Evolutionary conservation across 1,139 yeast genomes (phyloP).

Genomic region (Spathaspora sp.): DNA sequence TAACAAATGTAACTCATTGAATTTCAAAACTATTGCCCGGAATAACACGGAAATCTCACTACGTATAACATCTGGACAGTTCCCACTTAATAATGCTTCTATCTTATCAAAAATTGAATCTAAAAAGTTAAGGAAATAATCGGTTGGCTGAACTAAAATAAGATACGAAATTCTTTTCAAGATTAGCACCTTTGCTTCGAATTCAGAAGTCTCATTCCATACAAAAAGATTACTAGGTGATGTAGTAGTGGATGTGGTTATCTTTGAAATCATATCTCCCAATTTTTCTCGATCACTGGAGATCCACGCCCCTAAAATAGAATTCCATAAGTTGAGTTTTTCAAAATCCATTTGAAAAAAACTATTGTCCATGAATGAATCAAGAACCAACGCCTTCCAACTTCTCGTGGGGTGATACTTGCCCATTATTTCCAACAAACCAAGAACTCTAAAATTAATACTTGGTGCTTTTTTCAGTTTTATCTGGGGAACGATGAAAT

Average conservation of each 20-base stretch:
- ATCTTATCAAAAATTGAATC: constrained; percentile 53
- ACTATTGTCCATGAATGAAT: constrained; percentile 49
- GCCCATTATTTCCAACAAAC: constrained; percentile 41
- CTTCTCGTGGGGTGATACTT: constrained; percentile 35
- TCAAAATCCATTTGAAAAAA: constrained; percentile 37
- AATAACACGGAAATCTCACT: constrained; percentile 55
- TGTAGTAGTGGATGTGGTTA: constrained; percentile 47
- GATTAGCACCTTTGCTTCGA: constrained; percentile 47
- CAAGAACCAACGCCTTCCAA: constrained; percentile 55
- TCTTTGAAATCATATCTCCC: constrained; percentile 49
- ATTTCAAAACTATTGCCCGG: constrained; percentile 61
- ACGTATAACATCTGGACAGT: constrained; percentile 36
- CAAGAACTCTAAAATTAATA: constrained; percentile 33
- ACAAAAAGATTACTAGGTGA: constrained; percentile 56
- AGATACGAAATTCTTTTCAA: constrained; percentile 63
- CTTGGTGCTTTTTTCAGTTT: constrained; percentile 38
- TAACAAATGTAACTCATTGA: constrained; percentile 61
- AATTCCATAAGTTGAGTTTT: constrained; percentile 47
- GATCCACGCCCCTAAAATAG: constrained; percentile 57
- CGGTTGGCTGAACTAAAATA: constrained; percentile 58
- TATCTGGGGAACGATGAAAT: constrained; percentile 43
- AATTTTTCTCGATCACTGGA: constrained; percentile 58
- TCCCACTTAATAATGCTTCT: constrained; percentile 36
- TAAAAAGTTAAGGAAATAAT: constrained; percentile 49
- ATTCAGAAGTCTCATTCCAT: constrained; percentile 73